Evolutionary conservation across 352 stramenopile species (phyloP), one percentile per base, ranked within the genome.

Genomic region (Thalassiosira livingstoniorum): DNA sequence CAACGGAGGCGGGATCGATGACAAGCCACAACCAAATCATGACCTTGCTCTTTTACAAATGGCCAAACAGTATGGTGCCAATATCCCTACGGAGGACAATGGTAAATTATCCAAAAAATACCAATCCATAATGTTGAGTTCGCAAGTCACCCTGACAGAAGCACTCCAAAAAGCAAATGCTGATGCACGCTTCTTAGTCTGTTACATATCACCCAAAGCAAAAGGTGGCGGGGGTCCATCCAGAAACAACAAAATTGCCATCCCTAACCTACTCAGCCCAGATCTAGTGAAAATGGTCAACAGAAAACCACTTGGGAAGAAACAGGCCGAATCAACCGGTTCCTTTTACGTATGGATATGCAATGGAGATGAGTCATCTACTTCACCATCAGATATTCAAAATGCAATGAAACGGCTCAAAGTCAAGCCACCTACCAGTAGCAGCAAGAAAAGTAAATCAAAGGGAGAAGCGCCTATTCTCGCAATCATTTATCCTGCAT

Each of bases 321-420:
- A 81, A 60, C 64, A 75, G 53, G 39, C 45, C 11, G 45, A 68
- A 34, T 54, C 78, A 21, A 79, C 66, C 29, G 81, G 73, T 4
- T 92, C 87, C 0, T 94, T 86, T 68, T 71, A 86, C 11, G 39
- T 94, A 27, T 94, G 89, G 89, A 83, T 83, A 75, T 73, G 82
- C 18, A 89, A 86, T 47, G 75, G 78, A 32, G 84, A 82, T 45
- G 23, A 64, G 18, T 31, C 53, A 37, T 35, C 10, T 1, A 29
- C 61, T 4, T 1, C 4, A 25, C 81, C 80, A 13, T 54, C 79
- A n/a, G 87, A 92, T 68, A 69, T 82, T 32, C 70, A 68, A 11
- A 23, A 51, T n/a, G 81, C 87, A n/a, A 79, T 84, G n/a, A 91
- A 91, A 80, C 75, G 77, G 42, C 53, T 94, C 0, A 91, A 92